phyloP scores from a whole-genome alignment of 1,284 basidiomycete species.

The Megacollybia platyphylla region DNA sequence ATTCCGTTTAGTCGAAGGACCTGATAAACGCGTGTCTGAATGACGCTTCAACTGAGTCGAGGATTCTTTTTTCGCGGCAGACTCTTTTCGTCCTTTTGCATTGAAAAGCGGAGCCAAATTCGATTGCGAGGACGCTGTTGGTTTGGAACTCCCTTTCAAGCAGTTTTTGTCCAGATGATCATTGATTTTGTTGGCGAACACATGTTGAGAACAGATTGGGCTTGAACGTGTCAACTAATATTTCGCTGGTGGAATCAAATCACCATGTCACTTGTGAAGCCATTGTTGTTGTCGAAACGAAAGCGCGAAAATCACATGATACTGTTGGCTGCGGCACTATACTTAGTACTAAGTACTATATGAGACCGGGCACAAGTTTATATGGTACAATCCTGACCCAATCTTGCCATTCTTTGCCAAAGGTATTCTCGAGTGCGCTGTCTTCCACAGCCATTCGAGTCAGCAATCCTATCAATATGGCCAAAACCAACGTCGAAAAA shows the following conservation, averaged over 20 bases:
- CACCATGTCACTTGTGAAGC: no score
- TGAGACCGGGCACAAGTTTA: conserved; percentile 24
- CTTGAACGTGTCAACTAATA: background rate
- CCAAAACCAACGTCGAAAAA: conserved; percentile 14
- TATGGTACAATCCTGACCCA: conserved; percentile 25
- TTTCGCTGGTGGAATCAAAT: no score
- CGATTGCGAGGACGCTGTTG: background rate
- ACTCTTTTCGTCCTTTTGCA: background rate
- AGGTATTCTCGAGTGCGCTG: conserved; percentile 18
- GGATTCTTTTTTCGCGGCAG: background rate
- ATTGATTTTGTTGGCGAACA: conserved; percentile 6
- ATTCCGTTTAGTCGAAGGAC: conserved; percentile 4
- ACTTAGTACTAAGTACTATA: background rate
- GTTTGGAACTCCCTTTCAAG: background rate
- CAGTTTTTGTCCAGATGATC: conserved; percentile 7
- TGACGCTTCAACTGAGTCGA: conserved; percentile 3
- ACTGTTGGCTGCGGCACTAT: no score
- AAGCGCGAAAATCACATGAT: no score
- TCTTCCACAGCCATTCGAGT: conserved; percentile 22
- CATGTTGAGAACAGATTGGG: conserved; percentile 7
- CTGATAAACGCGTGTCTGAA: background rate
- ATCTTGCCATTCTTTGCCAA: conserved; percentile 24
- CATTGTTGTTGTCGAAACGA: no score
- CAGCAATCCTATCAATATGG: conserved; percentile 15
- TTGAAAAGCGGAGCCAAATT: conserved; percentile 6